Evolutionary conservation across 2,329 filamentous ascomycete genomes (phyloP).

Genomic region (Penicillium sp.): DNA sequence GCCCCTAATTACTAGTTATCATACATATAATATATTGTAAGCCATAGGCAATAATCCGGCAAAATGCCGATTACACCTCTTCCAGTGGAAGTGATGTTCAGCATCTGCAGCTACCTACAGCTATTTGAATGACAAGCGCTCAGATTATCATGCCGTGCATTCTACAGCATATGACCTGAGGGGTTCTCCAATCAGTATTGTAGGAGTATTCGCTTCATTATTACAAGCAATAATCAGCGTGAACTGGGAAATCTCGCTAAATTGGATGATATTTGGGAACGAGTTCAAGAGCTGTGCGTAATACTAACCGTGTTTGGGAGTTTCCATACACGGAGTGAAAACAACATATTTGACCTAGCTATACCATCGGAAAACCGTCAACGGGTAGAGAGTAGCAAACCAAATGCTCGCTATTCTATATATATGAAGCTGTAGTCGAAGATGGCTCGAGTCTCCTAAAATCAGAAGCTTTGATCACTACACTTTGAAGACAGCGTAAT

Average conservation of each 20-base stretch:
- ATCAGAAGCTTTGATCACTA: background rate
- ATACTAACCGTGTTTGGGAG: background rate
- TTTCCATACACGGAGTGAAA: background rate
- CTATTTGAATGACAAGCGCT: background rate
- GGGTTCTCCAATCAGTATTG: background rate
- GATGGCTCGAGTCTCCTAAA: background rate
- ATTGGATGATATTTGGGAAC: background rate
- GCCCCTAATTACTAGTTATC: background rate
- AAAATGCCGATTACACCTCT: background rate
- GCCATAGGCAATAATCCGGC: background rate
- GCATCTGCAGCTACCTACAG: background rate
- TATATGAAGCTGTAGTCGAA: background rate
- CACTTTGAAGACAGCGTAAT: background rate
- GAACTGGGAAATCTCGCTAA: background rate
- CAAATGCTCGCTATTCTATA: background rate
- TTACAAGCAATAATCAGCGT: background rate
- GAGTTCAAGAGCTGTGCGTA: background rate
- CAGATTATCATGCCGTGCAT: background rate
- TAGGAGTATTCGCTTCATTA: background rate
- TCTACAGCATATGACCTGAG: background rate
- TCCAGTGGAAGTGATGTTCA: background rate
- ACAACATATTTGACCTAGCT: background rate
- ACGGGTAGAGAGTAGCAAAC: background rate
- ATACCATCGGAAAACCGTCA: background rate
- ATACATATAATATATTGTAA: too few species aligned